Conservation (phyloP, 805 yeast genomes). For the Lipomyces chichibuensis region DNA sequence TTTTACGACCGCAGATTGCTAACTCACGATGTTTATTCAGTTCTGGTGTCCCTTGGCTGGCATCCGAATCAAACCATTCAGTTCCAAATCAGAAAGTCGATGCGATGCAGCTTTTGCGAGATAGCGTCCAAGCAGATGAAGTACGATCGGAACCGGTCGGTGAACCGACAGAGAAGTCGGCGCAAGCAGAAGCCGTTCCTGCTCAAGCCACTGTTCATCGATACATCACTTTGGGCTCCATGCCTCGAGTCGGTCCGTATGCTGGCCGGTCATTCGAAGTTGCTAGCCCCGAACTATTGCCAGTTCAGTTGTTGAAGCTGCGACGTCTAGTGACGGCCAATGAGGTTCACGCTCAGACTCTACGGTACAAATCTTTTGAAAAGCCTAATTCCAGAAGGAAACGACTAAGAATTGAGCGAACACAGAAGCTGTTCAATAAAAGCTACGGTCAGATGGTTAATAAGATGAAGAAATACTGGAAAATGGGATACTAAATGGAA, state of each 20-base stretch:
- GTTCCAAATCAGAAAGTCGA: not conserved
- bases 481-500: slow-evolving; percentile 27
- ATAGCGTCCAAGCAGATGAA: not conserved
- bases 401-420: slow-evolving; percentile 6
- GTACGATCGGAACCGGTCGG: not conserved
- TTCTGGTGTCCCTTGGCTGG: not conserved
- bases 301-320: slow-evolving; percentile 4
- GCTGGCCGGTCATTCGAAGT: slow-evolving; percentile 24
- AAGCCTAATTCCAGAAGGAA: slow-evolving; percentile 26
- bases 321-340: not conserved
- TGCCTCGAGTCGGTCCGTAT: slow-evolving; percentile 22
- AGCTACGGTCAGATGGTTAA: slow-evolving; percentile 10
- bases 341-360: not conserved
- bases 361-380: slow-evolving; percentile 15
- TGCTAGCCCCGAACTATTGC: not conserved
- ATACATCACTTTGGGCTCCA: slow-evolving; percentile 18
- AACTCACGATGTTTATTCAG: not conserved
- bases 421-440: slow-evolving; percentile 7
- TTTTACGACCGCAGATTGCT: not conserved
- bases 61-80: not conserved
- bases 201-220: slow-evolving; percentile 1
- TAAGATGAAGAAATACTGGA: slow-evolving; percentile 16
- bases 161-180: not conserved
- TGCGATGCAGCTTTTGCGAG: not conserved
- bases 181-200: not conserved